Evolutionary conservation across 1,139 yeast genomes (phyloP), one percentile per base, ranked within the genome.

Genomic region (Yarrowia galli): DNA sequence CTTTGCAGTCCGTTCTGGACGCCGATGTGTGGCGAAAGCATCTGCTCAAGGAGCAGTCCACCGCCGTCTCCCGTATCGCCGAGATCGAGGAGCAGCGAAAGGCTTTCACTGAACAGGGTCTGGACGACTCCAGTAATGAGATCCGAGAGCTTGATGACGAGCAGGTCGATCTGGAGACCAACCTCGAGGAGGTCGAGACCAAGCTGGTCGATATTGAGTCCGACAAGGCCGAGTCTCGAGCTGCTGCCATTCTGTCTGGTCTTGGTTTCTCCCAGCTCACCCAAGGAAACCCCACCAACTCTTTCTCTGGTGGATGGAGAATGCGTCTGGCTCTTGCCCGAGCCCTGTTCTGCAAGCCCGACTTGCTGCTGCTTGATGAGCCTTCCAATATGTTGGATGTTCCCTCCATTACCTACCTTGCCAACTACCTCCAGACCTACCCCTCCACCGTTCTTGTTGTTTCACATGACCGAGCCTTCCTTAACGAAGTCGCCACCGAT

Each of bases 311-410:
- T 85, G 99, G 99, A 87, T 95, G 99, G 99, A 89, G 99, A 85
- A 95, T 95, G 99, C 89, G 99, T 83, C 85, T 95, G 72, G 91
- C 98, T n/a, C 84, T 95, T 71, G 99, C 99, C 2, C 87, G 99
- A 81, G 99, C 99, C 0, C 85, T 95, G 77, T 95, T 95, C 84
- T 95, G 98, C 84, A 90, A 91, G 77, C 99, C 99, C 0, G 99
- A 96, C 78, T 83, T 95, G 72, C 83, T 95, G 73, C 82, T 95
- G 75, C 84, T 95, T 72, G 99, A 95, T 86, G 99, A 95, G 85
- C 99, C 99, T 75, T 93, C 99, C 72, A 95, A 95, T 89, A 95
- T 93, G 98, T 90, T 95, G 97, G 99, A 95, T 86, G 98, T 95
- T 79, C 99, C 99, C 40, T 93, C 98, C 67, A 92, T 95, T 77